Conservation (phyloP, 371 early-diverging fungal genomes). For the Circinella umbellata region DNA sequence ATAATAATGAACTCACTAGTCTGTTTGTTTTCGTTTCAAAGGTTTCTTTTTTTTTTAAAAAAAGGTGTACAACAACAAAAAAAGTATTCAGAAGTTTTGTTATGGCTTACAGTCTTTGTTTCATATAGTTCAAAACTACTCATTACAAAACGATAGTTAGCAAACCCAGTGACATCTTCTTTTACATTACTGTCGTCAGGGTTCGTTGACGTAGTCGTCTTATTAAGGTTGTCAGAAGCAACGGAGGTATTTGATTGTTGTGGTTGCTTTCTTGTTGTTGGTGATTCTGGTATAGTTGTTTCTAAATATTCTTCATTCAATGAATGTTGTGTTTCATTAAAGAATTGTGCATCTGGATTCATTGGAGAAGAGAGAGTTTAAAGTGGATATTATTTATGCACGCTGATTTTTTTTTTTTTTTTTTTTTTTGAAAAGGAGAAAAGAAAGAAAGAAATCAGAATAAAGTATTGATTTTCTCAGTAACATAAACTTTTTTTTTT, state of each 20-base stretch:
- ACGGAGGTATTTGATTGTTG: not conserved
- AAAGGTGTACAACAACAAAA: too few relatives aligned
- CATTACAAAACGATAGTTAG: slow-evolving; percentile 51
- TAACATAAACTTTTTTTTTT: too few relatives aligned
- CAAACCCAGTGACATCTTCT: slow-evolving; percentile 30
- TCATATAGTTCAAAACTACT: slow-evolving; percentile 82
- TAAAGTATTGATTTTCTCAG: too few relatives aligned
- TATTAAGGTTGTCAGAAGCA: not conserved
- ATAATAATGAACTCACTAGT: too few relatives aligned
- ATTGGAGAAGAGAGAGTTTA: not conserved
- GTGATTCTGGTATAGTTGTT: not conserved
- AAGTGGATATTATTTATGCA: not conserved
- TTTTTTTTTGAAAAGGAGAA: not conserved
- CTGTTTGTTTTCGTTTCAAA: too few relatives aligned
- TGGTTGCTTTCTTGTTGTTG: not conserved
- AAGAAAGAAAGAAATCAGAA: not conserved
- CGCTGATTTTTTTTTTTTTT: not conserved
- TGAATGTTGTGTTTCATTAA: slow-evolving; percentile 18
- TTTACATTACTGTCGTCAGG: not conserved
- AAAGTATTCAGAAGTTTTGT: not conserved
- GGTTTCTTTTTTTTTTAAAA: too few relatives aligned
- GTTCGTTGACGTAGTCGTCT: not conserved
- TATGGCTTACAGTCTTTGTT: slow-evolving; percentile 71
- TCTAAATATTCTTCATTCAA: slow-evolving; percentile 14
- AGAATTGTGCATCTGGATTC: slow-evolving; percentile 25